phyloP scores from a whole-genome alignment of 208 protist species.

The Borovskyia barvae region DNA sequence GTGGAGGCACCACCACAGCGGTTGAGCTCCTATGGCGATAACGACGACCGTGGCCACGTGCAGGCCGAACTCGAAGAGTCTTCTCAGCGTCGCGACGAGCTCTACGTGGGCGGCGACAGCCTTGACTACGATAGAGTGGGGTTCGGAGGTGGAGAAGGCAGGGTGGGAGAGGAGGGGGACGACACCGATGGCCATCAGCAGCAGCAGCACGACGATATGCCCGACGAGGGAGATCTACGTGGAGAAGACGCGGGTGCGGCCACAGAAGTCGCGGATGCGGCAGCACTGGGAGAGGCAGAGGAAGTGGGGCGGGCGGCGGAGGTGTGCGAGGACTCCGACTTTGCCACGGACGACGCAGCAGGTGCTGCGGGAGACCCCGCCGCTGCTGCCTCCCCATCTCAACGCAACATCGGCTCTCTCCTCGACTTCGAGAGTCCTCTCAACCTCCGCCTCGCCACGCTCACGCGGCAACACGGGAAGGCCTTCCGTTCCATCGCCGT shows the following conservation, averaged over 20 bases:
- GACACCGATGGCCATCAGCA: too few relatives aligned
- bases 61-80: background rate
- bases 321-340: constrained; percentile 26
- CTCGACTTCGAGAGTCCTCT: constrained; percentile 79
- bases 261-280: background rate
- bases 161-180: too few relatives aligned
- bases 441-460: constrained; percentile 84
- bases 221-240: constrained; percentile 1
- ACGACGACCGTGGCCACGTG: too few relatives aligned
- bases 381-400: background rate
- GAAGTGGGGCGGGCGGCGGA: constrained; percentile 46
- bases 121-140: background rate
- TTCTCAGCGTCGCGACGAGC: background rate
- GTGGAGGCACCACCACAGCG: too few relatives aligned
- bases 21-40: too few relatives aligned
- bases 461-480: constrained; percentile 79
- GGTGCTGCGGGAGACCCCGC: constrained; percentile 4
- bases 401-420: constrained; percentile 36
- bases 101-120: background rate
- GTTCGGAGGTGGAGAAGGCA: background rate
- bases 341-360: constrained; percentile 11
- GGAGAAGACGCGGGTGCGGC: background rate
- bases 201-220: background rate
- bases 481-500: constrained; percentile 82
- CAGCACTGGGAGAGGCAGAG: constrained; percentile 30